Percentiles rank a stretch among this genome's conserved stretches.
These are phyloP conservation scores for Suillus occidentalis DNA, from an alignment of 768 basidiomycete genomes.

Conservation along the genomic window DNA sequence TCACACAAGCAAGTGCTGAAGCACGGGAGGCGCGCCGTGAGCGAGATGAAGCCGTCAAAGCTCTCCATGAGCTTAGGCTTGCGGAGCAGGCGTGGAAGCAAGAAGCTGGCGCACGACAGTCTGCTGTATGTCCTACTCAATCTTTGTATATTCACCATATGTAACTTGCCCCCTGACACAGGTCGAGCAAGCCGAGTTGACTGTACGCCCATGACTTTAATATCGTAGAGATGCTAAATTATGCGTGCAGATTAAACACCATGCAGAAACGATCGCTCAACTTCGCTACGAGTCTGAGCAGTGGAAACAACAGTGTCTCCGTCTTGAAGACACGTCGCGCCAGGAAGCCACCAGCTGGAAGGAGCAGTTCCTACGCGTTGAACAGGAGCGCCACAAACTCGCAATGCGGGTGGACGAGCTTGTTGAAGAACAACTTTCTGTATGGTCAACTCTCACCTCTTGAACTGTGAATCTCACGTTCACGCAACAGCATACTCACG, in stretches of 20 bases:
- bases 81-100: constrained; percentile 53
- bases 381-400: constrained; percentile 63
- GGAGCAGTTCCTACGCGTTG: constrained; percentile 74
- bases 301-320: constrained; percentile 68
- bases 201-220: constrained; percentile 37
- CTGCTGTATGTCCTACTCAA: constrained; percentile 44
- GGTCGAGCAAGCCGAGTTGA: constrained; percentile 57
- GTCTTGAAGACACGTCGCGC: constrained; percentile 46
- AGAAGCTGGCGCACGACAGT: constrained; percentile 39
- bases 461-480: background rate
- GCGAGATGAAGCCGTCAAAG: constrained; percentile 48
- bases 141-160: constrained; percentile 13
- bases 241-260: constrained; percentile 49
- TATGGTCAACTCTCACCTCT: constrained; percentile 27
- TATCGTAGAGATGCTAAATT: background rate
- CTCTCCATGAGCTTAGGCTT: constrained; percentile 43
- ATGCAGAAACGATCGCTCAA: constrained; percentile 58
- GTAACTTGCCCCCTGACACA: constrained; percentile 22
- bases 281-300: constrained; percentile 64
- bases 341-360: constrained; percentile 70
- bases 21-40: constrained; percentile 48
- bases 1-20: constrained; percentile 48
- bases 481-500: constrained; percentile 10
- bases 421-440: constrained; percentile 48
- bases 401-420: constrained; percentile 60